Percentiles rank a stretch among this genome's conserved stretches.
phyloP scores from a whole-genome alignment of 139 green algal species.

The Chlamydomonas incerta region DNA sequence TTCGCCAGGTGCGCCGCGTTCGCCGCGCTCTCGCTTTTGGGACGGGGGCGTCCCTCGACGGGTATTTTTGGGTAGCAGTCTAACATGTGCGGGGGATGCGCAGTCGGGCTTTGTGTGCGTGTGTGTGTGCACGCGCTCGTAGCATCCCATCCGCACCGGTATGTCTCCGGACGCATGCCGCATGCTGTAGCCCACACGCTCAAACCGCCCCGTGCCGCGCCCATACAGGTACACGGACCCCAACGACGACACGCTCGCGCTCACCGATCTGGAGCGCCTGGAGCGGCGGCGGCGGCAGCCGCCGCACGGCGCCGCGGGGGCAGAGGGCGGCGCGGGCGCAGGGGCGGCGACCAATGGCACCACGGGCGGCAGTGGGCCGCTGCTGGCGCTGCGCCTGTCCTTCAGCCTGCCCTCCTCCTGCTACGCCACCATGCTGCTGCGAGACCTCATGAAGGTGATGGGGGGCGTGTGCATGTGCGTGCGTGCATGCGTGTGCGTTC shows the following conservation, averaged over 20 bases:
- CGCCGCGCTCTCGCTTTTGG: neutral
- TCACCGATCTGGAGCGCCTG: constrained; percentile 65
- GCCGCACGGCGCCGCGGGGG: neutral
- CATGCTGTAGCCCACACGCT: no score
- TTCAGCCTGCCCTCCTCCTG: constrained; percentile 86
- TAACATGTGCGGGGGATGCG: neutral
- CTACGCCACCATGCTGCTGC: constrained; percentile 96
- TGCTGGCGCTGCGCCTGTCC: constrained; percentile 73
- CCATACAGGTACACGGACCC: constrained; percentile 65
- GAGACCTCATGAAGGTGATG: constrained; percentile 79
- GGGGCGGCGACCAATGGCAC: no score
- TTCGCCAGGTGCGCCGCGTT: constrained; percentile 9
- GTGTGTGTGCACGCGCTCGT: neutral
- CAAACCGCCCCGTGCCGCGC: neutral
- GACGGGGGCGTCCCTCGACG: neutral
- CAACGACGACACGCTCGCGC: constrained; percentile 68
- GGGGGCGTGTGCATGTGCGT: neutral
- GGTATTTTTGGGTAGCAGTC: neutral
- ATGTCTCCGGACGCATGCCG: neutral
- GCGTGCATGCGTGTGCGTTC: neutral
- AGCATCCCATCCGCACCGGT: neutral
- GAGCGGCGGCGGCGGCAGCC: neutral
- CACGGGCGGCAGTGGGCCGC: neutral
- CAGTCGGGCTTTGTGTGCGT: no score
- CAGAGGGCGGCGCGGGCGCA: neutral